Percentiles rank a stretch among this genome's conserved stretches.
Evolutionary conservation across 148 eudicot genomes (phyloP).

Genomic region (Rheum nobile): DNA sequence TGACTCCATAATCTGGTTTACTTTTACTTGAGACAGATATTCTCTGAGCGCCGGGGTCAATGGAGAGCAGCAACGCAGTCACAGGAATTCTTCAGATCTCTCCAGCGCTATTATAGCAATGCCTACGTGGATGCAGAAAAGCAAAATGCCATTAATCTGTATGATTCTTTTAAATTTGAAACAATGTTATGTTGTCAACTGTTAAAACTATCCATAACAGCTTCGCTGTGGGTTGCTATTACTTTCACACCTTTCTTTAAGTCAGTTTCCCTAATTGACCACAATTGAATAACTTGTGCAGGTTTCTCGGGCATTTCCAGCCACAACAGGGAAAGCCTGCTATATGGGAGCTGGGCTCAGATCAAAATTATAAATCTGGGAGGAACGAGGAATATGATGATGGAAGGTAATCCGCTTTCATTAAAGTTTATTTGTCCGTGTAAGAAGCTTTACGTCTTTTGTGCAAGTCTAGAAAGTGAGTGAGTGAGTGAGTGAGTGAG

Average conservation of each 20-base stretch:
- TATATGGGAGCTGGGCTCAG: constrained; percentile 5
- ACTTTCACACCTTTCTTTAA: background rate
- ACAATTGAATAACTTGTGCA: background rate
- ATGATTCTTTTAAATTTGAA: constrained; percentile 15
- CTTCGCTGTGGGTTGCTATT: background rate
- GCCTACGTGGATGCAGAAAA: constrained; percentile 89
- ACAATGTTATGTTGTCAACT: background rate
- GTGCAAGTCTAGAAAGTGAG: background rate
- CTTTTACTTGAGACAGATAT: constrained; percentile 41
- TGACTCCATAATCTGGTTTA: background rate
- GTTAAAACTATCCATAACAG: background rate
- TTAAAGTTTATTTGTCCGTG: background rate
- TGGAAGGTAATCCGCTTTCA: background rate
- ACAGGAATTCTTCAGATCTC: constrained; percentile 84
- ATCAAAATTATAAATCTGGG: background rate
- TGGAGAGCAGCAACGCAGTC: constrained; percentile 93
- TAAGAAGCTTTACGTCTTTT: background rate
- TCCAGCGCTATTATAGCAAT: constrained; percentile 81
- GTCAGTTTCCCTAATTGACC: background rate
- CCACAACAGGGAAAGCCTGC: constrained; percentile 1
- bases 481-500: too few relatives aligned
- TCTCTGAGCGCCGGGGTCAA: constrained; percentile 79
- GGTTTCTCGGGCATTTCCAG: constrained; percentile 5
- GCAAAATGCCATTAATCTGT: constrained; percentile 90
- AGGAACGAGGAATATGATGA: background rate